These are phyloP conservation scores for Yamadazyma aaseri DNA, from an alignment of 1,139 yeast species.

Conservation along the genomic window DNA sequence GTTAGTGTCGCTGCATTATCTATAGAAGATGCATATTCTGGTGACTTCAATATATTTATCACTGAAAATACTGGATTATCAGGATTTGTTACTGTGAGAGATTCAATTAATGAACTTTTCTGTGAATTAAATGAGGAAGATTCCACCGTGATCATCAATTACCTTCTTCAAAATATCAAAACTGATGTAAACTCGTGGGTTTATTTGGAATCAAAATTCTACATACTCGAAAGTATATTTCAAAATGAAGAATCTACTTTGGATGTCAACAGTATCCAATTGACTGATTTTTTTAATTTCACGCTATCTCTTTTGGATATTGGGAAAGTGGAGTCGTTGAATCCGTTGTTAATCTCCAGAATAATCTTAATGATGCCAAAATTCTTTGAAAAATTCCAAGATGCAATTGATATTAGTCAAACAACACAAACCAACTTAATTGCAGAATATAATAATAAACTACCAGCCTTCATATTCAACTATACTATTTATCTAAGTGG, in stretches of 20 bases:
- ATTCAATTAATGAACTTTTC: slow-evolving; percentile 50
- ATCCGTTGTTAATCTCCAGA: slow-evolving; percentile 43
- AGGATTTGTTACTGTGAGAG: slow-evolving; percentile 49
- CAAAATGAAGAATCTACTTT: slow-evolving; percentile 42
- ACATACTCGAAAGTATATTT: slow-evolving; percentile 40
- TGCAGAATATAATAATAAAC: slow-evolving; percentile 20
- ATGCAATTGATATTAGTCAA: slow-evolving; percentile 28
- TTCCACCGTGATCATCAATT: slow-evolving; percentile 26
- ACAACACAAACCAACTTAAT: slow-evolving; percentile 39
- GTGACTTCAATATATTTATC: slow-evolving; percentile 67
- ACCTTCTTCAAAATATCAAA: slow-evolving; percentile 13
- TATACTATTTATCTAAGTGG: slow-evolving; percentile 10
- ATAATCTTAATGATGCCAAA: slow-evolving; percentile 53
- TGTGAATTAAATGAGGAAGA: slow-evolving; percentile 43
- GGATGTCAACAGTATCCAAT: slow-evolving; percentile 11
- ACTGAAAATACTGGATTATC: slow-evolving; percentile 71
- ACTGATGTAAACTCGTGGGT: slow-evolving; percentile 21
- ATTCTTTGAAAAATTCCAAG: slow-evolving; percentile 51
- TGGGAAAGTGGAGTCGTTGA: slow-evolving; percentile 7
- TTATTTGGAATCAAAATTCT: slow-evolving; percentile 39
- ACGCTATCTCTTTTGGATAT: slow-evolving; percentile 1
- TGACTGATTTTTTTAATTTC: slow-evolving; percentile 5
- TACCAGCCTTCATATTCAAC: slow-evolving; percentile 8
- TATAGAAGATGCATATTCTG: slow-evolving; percentile 31
- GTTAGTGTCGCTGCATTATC: slow-evolving; percentile 27